Conservation (phyloP, 306 rosid genomes). For the Bauhinia variegata region DNA sequence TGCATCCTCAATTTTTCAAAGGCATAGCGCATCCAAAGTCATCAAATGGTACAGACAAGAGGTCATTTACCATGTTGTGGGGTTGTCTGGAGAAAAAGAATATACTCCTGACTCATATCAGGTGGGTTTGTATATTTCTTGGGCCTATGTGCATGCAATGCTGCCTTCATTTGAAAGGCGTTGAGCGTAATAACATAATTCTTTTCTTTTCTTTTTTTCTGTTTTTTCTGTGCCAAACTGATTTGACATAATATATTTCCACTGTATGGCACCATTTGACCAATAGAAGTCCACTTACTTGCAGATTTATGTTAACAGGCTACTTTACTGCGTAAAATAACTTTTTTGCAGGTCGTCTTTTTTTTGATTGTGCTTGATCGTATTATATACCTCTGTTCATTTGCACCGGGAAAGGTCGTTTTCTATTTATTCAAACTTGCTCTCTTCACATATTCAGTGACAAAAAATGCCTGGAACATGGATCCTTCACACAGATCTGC, state of each 20-base stretch:
- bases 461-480: constrained; percentile 90
- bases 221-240: constrained; percentile 9
- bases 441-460: constrained; percentile 80
- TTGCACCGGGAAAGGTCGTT: constrained; percentile 77
- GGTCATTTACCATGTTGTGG: neutral
- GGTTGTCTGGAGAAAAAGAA: constrained; percentile 18
- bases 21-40: constrained; percentile 2
- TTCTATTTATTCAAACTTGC: constrained; percentile 82
- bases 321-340: constrained; percentile 27
- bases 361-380: constrained; percentile 96
- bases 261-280: constrained; percentile 24
- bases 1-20: constrained; percentile 17
- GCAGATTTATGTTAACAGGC: constrained; percentile 5
- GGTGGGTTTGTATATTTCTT: constrained; percentile 15
- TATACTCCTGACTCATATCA: constrained; percentile 6
- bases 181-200: neutral
- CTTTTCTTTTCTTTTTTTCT: too few relatives aligned
- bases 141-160: neutral
- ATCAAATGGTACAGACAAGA: constrained; percentile 11
- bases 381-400: constrained; percentile 86
- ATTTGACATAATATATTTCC: constrained; percentile 18
- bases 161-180: neutral
- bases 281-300: constrained; percentile 10
- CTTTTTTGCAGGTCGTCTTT: constrained; percentile 74
- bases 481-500: constrained; percentile 64